Evolutionary conservation across 1,139 yeast species (phyloP).

Genomic region (Sugiyamaella pinicola): DNA sequence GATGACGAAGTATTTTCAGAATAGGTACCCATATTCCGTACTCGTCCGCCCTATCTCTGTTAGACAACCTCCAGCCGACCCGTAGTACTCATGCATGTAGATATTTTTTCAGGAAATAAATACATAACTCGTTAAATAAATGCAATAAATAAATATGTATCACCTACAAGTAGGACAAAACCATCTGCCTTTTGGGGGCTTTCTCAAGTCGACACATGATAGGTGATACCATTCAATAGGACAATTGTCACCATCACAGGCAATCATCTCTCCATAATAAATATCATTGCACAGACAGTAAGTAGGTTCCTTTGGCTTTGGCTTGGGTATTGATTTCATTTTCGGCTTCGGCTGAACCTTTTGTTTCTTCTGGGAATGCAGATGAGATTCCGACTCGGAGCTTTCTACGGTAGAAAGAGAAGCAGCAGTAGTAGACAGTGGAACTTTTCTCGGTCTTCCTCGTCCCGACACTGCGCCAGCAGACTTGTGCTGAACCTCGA

Average conservation of each 20-base stretch:
- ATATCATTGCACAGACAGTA: conserved; percentile 82
- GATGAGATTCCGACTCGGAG: no score
- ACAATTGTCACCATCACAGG: conserved; percentile 80
- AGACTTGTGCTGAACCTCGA: neutral
- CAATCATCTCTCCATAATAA: conserved; percentile 86
- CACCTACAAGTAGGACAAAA: conserved; percentile 39
- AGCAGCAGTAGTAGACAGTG: neutral
- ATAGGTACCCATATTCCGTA: no score
- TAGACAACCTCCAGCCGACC: no score
- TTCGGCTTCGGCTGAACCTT: neutral
- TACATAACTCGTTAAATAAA: neutral
- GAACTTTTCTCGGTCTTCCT: neutral
- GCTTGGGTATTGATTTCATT: neutral
- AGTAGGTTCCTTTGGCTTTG: conserved; percentile 24
- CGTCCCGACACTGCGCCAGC: no score
- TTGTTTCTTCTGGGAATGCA: neutral
- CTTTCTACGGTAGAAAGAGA: no score
- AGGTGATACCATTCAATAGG: conserved; percentile 80
- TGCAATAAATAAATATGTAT: conserved; percentile 3
- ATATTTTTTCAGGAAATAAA: neutral
- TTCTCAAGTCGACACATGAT: conserved; percentile 67
- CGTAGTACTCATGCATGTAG: no score
- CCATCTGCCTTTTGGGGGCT: conserved; percentile 44
- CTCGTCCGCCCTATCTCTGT: no score
- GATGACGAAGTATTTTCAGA: conserved; percentile 37